Evolutionary conservation across 202 grass and related monocot species (phyloP).

Genomic region (Thinopyrum obtusiflorum): DNA sequence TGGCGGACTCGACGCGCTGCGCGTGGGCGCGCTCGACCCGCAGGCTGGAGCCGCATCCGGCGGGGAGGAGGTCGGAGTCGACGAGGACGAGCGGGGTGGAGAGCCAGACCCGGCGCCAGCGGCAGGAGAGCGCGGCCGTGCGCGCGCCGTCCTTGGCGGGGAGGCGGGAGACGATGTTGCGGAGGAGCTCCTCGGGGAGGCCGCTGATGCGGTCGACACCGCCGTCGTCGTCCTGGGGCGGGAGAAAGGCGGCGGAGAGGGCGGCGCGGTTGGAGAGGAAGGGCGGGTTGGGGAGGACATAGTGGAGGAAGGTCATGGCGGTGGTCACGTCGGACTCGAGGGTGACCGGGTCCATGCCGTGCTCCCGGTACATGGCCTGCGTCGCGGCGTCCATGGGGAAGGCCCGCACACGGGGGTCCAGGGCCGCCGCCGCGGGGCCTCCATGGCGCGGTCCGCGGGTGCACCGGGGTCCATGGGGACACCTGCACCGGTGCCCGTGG

Average conservation of each 20-base stretch:
- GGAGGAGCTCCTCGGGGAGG: not conserved
- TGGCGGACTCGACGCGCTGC: not conserved
- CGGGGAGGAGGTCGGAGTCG: not conserved
- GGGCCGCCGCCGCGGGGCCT: not conserved
- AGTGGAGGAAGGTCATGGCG: not conserved
- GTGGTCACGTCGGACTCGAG: not conserved
- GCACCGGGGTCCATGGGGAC: constrained; percentile 3
- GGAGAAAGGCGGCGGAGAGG: not conserved
- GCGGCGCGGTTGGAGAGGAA: not conserved
- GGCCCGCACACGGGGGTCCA: not conserved
- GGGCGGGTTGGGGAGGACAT: not conserved
- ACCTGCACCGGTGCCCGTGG: not conserved
- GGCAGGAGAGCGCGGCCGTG: not conserved
- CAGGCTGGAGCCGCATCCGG: not conserved
- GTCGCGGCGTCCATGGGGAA: constrained; percentile 3
- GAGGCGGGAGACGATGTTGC: not conserved
- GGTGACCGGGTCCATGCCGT: not conserved
- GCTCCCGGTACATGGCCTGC: not conserved
- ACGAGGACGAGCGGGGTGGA: not conserved
- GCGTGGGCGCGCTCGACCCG: not conserved
- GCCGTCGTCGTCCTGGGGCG: not conserved
- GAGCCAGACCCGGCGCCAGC: not conserved
- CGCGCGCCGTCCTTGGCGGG: not conserved
- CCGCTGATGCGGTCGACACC: not conserved
- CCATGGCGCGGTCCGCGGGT: not conserved